Evolutionary conservation across 345 rosid genomes (phyloP), one percentile per base, ranked within the genome.

Genomic region (Atalantia buxifolia): DNA sequence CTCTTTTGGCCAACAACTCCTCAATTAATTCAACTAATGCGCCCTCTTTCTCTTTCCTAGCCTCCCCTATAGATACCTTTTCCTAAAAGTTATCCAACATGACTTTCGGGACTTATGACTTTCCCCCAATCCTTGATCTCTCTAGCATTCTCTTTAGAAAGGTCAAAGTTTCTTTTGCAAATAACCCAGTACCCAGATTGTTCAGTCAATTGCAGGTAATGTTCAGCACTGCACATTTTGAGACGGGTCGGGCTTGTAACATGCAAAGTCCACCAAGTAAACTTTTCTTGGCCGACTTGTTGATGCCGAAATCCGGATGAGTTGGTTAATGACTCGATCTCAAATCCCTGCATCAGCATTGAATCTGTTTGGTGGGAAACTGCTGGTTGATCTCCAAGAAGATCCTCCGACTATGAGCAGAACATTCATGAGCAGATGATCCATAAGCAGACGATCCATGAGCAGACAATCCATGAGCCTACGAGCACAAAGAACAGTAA

Each of bases 81-180:
- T 53, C 66, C 6, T 74, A 62, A 0, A 79, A 80, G 45, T 55
- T 1, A 18, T 60, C 18, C 38, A 72, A 25, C 72, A 86, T 45
- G n/a, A 78, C 83, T 25, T 74, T 77, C 2, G 86, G 84, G 3
- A 71, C 72, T 53, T 72, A 80, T 1, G 81, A 75, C 36, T 42
- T 74, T 73, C 76, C 75, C 22, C 87, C 84, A 18, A 86, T 33
- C 59, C 87, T 84, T 8, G 87, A 82, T 48, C 84, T 83, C 66
- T 81, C 83, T 7, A 83, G 59, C 42, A 86, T 83, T 84, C 65
- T 77, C 76, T 35, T 74, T 59, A 83, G 74, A 76, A 86, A 86
- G 19, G 76, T 62, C 30, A 84, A 27, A 81, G 65, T 84, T 55
- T 78, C 84, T 42, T 84, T 77, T 18, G 79, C 72, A 78, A 78